A percentile compares a stretch with the other conserved stretches of the same genome.
Conservation (phyloP, 2,329 filamentous ascomycete species). For the Berkeleyomyces basicola region DNA sequence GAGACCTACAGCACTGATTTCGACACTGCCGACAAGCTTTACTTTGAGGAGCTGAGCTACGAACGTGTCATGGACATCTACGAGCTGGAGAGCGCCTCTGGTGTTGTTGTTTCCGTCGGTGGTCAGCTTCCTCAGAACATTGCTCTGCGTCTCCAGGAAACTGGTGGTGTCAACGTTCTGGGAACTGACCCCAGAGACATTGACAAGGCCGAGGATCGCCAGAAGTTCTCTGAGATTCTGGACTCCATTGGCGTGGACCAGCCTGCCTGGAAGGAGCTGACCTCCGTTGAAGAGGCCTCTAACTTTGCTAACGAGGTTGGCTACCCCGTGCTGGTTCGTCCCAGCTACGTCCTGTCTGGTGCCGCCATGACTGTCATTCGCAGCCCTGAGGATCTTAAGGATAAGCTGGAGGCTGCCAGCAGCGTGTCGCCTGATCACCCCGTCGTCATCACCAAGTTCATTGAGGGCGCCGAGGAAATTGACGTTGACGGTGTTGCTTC, state of each 20-base stretch:
- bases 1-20: slow-evolving; percentile 75
- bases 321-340: slow-evolving; percentile 90
- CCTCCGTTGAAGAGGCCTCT: slow-evolving; percentile 75
- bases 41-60: slow-evolving; percentile 94
- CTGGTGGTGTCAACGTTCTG: slow-evolving; percentile 74
- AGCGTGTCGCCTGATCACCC: slow-evolving; percentile 91
- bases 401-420: slow-evolving; percentile 82
- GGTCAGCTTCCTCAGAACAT: slow-evolving; percentile 97
- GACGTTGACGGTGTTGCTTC: slow-evolving; percentile 89
- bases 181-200: slow-evolving; percentile 90
- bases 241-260: slow-evolving; percentile 96
- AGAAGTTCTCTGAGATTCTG: slow-evolving; percentile 95
- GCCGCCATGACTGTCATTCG: slow-evolving; percentile 97
- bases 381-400: slow-evolving; percentile 74
- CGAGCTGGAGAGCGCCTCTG: slow-evolving; percentile 69
- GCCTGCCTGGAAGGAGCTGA: slow-evolving; percentile 94
- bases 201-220: slow-evolving; percentile 92
- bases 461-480: slow-evolving; percentile 90
- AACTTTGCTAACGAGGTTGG: slow-evolving; percentile 69
- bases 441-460: slow-evolving; percentile 96
- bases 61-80: slow-evolving; percentile 99
- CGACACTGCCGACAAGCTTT: slow-evolving; percentile 77
- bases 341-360: slow-evolving; percentile 88
- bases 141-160: slow-evolving; percentile 81
- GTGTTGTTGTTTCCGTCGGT: slow-evolving; percentile 88